Conservation (phyloP, 441 rosid genomes). For the Erodium trifolium region DNA sequence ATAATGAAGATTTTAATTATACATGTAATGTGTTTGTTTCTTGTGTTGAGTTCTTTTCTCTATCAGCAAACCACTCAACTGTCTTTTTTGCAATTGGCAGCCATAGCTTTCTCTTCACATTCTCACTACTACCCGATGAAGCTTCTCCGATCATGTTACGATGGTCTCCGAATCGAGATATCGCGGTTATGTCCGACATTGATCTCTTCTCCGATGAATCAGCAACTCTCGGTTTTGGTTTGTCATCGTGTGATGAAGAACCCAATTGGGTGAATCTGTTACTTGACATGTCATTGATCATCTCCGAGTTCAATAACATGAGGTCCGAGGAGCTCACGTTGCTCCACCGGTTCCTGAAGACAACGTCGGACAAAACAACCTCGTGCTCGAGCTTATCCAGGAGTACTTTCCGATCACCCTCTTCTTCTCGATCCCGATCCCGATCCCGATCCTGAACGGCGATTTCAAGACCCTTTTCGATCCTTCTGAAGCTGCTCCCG, state of each 20-base stretch:
- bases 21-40: constrained; percentile 10
- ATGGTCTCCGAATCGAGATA: constrained; percentile 41
- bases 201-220: constrained; percentile 29
- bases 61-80: constrained; percentile 66
- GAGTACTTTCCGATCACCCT: constrained; percentile 11
- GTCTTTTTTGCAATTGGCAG: constrained; percentile 73
- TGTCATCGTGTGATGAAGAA: background rate
- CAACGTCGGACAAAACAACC: constrained; percentile 54
- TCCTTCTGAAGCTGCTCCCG: constrained; percentile 63
- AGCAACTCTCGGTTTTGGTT: no score
- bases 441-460: background rate
- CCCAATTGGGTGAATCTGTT: constrained; percentile 39
- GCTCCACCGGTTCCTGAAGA: constrained; percentile 79
- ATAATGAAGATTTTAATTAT: constrained; percentile 8
- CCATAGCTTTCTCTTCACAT: constrained; percentile 48
- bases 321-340: constrained; percentile 75
- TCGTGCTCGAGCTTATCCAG: constrained; percentile 59
- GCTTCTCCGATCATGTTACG: background rate
- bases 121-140: background rate
- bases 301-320: constrained; percentile 60
- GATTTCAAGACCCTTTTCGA: background rate
- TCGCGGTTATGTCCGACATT: constrained; percentile 65
- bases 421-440: constrained; percentile 20
- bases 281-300: constrained; percentile 50
- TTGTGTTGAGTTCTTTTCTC: constrained; percentile 38